A percentile compares a stretch with the other conserved stretches of the same genome.
Evolutionary conservation across 2,329 filamentous ascomycete species (phyloP).

Genomic region (Mycocentrospora acerina): DNA sequence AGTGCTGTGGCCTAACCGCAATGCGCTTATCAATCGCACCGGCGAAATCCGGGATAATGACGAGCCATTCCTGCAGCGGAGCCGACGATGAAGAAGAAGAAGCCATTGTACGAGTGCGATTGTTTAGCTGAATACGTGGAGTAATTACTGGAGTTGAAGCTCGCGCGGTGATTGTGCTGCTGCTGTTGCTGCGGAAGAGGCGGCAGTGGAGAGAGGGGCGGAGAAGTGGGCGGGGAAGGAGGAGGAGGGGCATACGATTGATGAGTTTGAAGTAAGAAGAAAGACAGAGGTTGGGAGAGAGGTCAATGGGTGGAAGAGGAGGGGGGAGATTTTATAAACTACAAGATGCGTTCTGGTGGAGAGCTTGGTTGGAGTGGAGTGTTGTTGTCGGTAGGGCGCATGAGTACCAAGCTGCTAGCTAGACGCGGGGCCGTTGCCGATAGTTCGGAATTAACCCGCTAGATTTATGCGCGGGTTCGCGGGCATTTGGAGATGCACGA

Average conservation of each 20-base stretch:
- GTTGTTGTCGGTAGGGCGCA: constrained; percentile 4
- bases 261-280: no score
- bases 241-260: no score
- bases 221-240: constrained; percentile 3
- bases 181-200: neutral
- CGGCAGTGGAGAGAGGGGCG: neutral
- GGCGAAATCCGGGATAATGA: constrained; percentile 50
- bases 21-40: constrained; percentile 48
- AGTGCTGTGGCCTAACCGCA: constrained; percentile 42
- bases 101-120: neutral
- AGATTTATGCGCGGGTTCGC: constrained; percentile 3
- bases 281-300: no score
- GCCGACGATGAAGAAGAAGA: neutral
- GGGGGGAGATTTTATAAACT: no score
- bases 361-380: neutral
- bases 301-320: no score
- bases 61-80: constrained; percentile 53
- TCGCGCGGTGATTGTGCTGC: constrained; percentile 4
- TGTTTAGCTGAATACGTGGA: no score
- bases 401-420: no score
- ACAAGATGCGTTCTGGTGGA: no score
- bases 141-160: no score
- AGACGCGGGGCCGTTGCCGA: constrained; percentile 4
- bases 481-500: constrained; percentile 1
- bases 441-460: constrained; percentile 13